Evolutionary conservation across 1,139 yeast species (phyloP), one percentile per base, ranked within the genome.

Genomic region (Arxiozyma telluris): DNA sequence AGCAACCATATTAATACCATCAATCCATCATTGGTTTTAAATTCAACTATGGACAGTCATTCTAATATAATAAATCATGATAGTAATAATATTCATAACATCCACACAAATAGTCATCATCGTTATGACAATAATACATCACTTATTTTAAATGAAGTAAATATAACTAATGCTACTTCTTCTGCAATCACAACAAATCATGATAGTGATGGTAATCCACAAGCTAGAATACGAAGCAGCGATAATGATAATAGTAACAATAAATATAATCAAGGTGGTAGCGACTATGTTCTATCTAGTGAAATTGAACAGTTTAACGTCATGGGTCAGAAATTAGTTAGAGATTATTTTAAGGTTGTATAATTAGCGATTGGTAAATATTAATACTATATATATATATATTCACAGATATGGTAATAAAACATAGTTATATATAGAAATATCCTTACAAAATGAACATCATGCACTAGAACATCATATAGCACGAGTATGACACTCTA

Each of bases 251-350:
- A 30, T 11, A 30, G 15, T 11, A 30, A 8, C 34, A 30, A 34
- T 34, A 46, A 46, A 18, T 46, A 46, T 18, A 46, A 34, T 38
- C 49, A 46, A 38, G 22, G 49, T 21, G 43, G 49, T 34, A 57
- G 56, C 41, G 58, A 54, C 17, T 57, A 59, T 52, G 55, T 62
- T 23, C 49, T 58, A 25, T 54, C 54, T 3, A 50, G 58, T 11
- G 68, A 64, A 49, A 49, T 64, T 27, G 62, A 59, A 43, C 57
- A 59, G 25, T 64, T 63, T 53, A 61, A 64, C 53, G 53, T 57
- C 39, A 52, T 58, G 53, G 64, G 64, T 44, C 57, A 52, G 23
- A 55, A 50, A 30, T 39, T 62, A 48, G 61, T 64, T 17, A 50
- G 53, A 20, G 60, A 56, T 21, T 51, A 53, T 48, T 62, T 63